phyloP scores from a whole-genome alignment of 192 early-diverging fungal genomes.

The Backusella macrospora region DNA sequence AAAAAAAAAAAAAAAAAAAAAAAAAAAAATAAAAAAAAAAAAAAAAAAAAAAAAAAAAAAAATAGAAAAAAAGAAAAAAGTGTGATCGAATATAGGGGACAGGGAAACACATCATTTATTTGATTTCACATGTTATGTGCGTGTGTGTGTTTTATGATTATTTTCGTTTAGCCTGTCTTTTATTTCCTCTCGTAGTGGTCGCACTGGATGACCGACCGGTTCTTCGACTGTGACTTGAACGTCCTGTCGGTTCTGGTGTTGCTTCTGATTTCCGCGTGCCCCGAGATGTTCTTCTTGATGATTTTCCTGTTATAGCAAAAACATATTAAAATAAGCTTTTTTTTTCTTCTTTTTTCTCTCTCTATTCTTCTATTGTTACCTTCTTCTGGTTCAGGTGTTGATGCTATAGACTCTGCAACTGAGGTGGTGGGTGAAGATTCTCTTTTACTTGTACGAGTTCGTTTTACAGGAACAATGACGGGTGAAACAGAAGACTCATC shows the following conservation, averaged over 20 bases:
- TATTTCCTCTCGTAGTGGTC: constrained; percentile 11
- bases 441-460: constrained; percentile 40
- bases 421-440: constrained; percentile 52
- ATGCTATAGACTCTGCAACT: constrained; percentile 47
- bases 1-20: neutral
- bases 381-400: constrained; percentile 57
- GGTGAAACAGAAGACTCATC: constrained; percentile 25
- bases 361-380: constrained; percentile 24
- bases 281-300: constrained; percentile 23
- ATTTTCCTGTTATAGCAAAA: constrained; percentile 14
- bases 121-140: constrained; percentile 3
- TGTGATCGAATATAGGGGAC: too few relatives aligned
- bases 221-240: constrained; percentile 18
- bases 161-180: constrained; percentile 29
- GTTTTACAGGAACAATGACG: constrained; percentile 38
- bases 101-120: neutral
- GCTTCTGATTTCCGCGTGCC: constrained; percentile 23
- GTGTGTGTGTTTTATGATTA: constrained; percentile 11
- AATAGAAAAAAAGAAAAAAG: neutral
- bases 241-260: constrained; percentile 32
- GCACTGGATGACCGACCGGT: constrained; percentile 19
- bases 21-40: neutral
- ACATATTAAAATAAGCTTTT: neutral
- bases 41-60: constrained; percentile 1
- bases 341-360: neutral